Evolutionary conservation across 2,329 filamentous ascomycete genomes (phyloP), one percentile per base, ranked within the genome.

Genomic region (Aureobasidium sp.): DNA sequence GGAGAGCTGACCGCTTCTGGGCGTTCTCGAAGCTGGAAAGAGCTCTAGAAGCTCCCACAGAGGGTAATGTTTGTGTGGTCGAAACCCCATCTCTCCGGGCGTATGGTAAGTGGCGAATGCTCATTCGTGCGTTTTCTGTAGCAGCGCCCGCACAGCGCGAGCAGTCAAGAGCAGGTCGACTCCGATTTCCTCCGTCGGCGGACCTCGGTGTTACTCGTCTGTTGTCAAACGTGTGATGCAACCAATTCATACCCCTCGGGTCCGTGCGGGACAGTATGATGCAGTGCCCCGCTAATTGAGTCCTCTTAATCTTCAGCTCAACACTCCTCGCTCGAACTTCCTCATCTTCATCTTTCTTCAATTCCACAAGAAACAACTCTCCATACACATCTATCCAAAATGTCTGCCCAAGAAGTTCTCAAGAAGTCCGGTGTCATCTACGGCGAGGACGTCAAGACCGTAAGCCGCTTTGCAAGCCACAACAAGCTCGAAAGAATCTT

Each of bases 361-460:
- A 33, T 35, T 6, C 31, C 33, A 22, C 39, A 60, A 60, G 35
- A 44, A 60, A 49, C 19, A 44, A 19, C 31, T 19, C 39, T 33
- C 22, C 35, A 60, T 52, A 58, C 61, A 62, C 60, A 62, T 44
- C 54, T 12, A 54, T 39, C 31, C 64, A 65, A 35, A 33, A 65
- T 65, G 64, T 60, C 57, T 42, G 62, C 64, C 37, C 56, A 60
- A 22, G 64, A 62, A 58, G 62, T 64, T 56, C 64, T 65, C 62
- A 65, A 65, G 62, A 74, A 74, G 70, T 64, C 68, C 60, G 73
- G 72, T 66, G 73, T 75, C 68, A 73, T 74, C 70, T 73, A 73
- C 67, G 72, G 72, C 62, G 71, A 72, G 60, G 70, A 71, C 59
- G 69, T 71, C 57, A 63, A 64, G 54, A 64, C 64, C 48, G 63